Evolutionary conservation across 2,329 filamentous ascomycete genomes (phyloP), one percentile per base, ranked within the genome.

Genomic region (Diaporthe vaccinii): DNA sequence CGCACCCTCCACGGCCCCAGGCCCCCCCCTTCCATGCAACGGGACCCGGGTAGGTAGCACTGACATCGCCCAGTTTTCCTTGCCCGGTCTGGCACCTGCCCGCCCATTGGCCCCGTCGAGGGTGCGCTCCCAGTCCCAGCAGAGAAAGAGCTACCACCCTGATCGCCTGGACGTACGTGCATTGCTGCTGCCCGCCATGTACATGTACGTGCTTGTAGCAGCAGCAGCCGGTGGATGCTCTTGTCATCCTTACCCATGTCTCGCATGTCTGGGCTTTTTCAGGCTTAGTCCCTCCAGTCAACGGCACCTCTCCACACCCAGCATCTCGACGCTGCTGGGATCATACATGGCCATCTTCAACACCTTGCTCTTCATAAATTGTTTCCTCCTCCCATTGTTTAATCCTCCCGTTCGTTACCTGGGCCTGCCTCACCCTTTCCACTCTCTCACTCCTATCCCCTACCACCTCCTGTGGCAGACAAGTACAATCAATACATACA

Each of bases 191-290:
- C 31, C 25, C 17, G 41, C 46, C 22, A 65, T 65, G 41, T 65
- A 65, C 61, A 49, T 25, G 41, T 17, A 41, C n/a, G 14, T 36
- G 28, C 62, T 36, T 17, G 34, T 25, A 55, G 49, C 65, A 34
- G 34, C 46, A 28, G 34, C 65, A 68, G 34, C 65, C 44, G 36
- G 68, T 55, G 46, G 73, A 28, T 68, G 61, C 39, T 73, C 44
- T 69, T 82, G 79, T 79, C 79, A 84, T 81, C 81, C 82, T 80
- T 80, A 82, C 80, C 78, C 80, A 81, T 82, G 81, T 80, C 78
- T 84, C 82, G 82, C 83, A 82, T 83, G 79, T 80, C 79, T 79
- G 80, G 79, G 78, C 83, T 82, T 79, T 79, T 84, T 85, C 79
- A 78, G 82, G 83, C 80, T 81, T 85, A 85, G 84, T 80, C 77